Percentiles rank a stretch among this genome's conserved stretches.
Evolutionary conservation across 208 protist species (phyloP).

Genomic region (Wallacemonas sp.): DNA sequence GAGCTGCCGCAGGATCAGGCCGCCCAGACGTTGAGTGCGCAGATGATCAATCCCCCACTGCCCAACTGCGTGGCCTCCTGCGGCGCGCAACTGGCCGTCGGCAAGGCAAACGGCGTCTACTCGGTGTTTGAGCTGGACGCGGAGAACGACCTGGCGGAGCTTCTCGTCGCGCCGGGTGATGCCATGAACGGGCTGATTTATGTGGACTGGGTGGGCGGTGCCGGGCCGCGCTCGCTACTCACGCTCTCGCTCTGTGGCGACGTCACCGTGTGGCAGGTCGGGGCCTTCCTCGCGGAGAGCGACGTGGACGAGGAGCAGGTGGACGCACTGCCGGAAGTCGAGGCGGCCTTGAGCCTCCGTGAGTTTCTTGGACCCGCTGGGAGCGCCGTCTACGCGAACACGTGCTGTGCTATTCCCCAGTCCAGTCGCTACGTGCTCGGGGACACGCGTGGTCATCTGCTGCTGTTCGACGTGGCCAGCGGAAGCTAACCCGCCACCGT

Average conservation of each 20-base stretch:
- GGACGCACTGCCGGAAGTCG: constrained; percentile 49
- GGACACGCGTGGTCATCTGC: constrained; percentile 34
- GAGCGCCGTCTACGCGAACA: constrained; percentile 31
- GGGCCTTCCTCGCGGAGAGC: constrained; percentile 25
- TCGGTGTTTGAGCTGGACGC: constrained; percentile 45
- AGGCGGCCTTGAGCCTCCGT: constrained; percentile 46
- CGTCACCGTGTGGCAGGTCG: constrained; percentile 73
- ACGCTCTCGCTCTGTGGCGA: constrained; percentile 77
- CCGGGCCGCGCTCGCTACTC: constrained; percentile 32
- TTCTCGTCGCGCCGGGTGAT: constrained; percentile 56
- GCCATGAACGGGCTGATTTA: constrained; percentile 65
- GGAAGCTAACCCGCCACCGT: not conserved
- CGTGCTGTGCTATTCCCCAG: constrained; percentile 27
- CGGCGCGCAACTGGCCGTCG: constrained; percentile 39
- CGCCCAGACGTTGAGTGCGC: constrained; percentile 19
- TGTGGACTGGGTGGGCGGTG: constrained; percentile 43
- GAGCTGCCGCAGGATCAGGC: constrained; percentile 24
- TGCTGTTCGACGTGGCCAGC: not conserved
- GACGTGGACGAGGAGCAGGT: constrained; percentile 30
- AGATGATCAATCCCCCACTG: constrained; percentile 77
- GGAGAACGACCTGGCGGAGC: constrained; percentile 19
- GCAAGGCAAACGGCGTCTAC: constrained; percentile 70
- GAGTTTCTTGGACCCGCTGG: constrained; percentile 31
- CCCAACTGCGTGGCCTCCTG: constrained; percentile 52
- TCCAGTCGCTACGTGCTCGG: constrained; percentile 25